These are phyloP conservation scores for Arctium minus DNA, from an alignment of 129 eudicot genomes.

Conservation along the genomic window DNA sequence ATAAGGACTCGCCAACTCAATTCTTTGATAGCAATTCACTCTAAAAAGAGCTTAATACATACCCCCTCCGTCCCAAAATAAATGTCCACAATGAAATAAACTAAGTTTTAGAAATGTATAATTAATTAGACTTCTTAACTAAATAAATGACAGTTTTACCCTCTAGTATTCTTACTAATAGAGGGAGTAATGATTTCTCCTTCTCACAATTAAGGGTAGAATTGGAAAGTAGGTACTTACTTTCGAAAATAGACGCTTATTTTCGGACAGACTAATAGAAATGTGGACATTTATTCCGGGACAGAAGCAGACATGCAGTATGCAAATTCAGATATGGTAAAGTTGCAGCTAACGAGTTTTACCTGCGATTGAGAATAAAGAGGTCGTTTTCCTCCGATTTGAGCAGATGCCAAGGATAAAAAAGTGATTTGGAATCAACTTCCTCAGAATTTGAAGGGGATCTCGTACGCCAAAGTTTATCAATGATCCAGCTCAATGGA, in stretches of 20 bases:
- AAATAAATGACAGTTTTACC: neutral
- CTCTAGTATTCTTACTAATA: neutral
- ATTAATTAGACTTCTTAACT: neutral
- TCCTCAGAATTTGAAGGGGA: slow-evolving; percentile 42
- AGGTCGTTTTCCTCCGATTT: slow-evolving; percentile 49
- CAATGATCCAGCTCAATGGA: slow-evolving; percentile 65
- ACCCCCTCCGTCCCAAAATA: neutral
- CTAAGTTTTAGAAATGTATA: neutral
- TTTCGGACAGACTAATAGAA: neutral
- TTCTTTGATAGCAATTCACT: neutral
- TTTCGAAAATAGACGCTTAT: neutral
- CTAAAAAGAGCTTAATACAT: neutral
- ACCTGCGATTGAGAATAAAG: slow-evolving; percentile 74
- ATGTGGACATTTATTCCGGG: neutral
- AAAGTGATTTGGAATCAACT: slow-evolving; percentile 39
- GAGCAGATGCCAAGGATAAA: slow-evolving; percentile 91
- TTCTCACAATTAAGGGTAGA: neutral
- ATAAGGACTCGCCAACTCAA: neutral
- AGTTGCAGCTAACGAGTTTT: slow-evolving; percentile 5
- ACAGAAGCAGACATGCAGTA: neutral
- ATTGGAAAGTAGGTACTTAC: neutral
- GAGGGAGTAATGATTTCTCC: neutral
- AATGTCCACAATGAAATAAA: neutral
- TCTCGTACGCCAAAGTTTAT: slow-evolving; percentile 54
- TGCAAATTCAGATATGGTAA: neutral